Evolutionary conservation across 352 stramenopile genomes (phyloP), one percentile per base, ranked within the genome.

Genomic region (Pythium grandisporangium): DNA sequence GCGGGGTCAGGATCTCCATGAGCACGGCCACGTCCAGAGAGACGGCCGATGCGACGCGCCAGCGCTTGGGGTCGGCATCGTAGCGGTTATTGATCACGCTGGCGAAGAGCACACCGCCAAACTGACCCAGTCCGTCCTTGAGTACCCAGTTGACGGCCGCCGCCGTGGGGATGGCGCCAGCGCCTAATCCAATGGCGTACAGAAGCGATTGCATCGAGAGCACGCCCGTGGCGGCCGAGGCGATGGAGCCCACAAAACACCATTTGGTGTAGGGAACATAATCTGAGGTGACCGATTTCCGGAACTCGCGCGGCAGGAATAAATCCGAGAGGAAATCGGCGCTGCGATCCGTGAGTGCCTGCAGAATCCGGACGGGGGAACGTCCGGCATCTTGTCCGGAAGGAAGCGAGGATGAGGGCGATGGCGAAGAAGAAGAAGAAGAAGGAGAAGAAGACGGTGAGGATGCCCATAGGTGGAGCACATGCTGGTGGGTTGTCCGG

Each of bases 61-160:
- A 98, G 35, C 81, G 64, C 65, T 98, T 98, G 0, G 94, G 92
- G 53, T 98, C 87, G 19, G 74, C 70, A 57, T 99, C 95, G 55
- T 98, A 96, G 3, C 72, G 89, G 62, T 89, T 96, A 61, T 90
- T 94, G 27, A 95, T 70, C n/a, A 94, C 37, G 35, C 64, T 77
- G 8, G 93, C 65, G 57, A 99, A 98, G 13, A 97, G 58, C 26
- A 99, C 81, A 22, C 94, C 94, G 25, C 95, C 95, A 17, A 98
- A 81, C 59, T 98, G 93, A 7, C 95, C 95, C 2, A 98, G 66
- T 21, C 95, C 95, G 67, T 99, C 95, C 60, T 98, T 99, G 30
- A 99, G 78, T 7, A 85, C 72, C 95, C 95, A 98, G 62, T 98
- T 98, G 11, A 98, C 66, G 3, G 92, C 91, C 10, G 93, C 95